Evolutionary conservation across 164 flowering plant species (phyloP).

Genomic region (Piper betle): DNA sequence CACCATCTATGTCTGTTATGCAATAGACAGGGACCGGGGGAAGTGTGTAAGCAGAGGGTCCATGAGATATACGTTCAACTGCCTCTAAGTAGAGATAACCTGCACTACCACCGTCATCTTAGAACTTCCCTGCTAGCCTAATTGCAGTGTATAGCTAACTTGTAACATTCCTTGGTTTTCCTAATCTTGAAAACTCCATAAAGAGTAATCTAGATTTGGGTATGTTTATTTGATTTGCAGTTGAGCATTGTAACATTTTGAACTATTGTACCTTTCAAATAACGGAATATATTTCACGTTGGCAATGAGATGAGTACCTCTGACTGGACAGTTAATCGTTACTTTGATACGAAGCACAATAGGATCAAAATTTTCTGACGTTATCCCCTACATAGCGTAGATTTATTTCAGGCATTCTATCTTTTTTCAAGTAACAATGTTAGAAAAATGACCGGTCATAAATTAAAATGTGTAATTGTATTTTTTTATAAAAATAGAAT

Average conservation of each 20-base stretch:
- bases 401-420: too few species aligned
- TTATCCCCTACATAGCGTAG: too few species aligned
- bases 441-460: too few species aligned
- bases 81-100: constrained; percentile 8
- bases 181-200: background rate
- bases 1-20: constrained; percentile 76
- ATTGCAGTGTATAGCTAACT: background rate
- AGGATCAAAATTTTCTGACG: too few species aligned
- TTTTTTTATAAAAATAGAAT: too few species aligned
- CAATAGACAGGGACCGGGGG: constrained; percentile 86
- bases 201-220: background rate
- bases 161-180: background rate
- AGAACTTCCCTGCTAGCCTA: constrained; percentile 7
- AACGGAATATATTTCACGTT: too few species aligned
- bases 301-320: too few species aligned
- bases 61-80: constrained; percentile 12
- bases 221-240: background rate
- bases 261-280: too few species aligned
- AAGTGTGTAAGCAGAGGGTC: constrained; percentile 31
- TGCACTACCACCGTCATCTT: constrained; percentile 1
- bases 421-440: too few species aligned
- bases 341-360: too few species aligned
- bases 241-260: background rate
- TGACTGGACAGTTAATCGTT: too few species aligned
- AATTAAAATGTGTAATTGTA: too few species aligned